Base-by-base conservation (phyloP, 805 yeast species). In the Wickerhamiella parazyma region DNA sequence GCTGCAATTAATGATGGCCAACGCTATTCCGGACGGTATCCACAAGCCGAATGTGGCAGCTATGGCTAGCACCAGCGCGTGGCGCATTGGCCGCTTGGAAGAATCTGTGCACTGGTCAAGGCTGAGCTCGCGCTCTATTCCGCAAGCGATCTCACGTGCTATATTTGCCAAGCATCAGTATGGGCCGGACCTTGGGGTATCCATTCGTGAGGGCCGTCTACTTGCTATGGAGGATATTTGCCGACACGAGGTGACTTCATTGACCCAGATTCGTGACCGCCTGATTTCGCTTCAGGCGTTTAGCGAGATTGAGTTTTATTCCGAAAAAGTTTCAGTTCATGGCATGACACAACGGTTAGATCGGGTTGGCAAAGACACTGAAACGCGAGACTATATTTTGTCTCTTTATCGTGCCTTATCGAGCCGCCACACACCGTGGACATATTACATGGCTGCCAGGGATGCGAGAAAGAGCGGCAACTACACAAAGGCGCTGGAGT, bases 31-130 rank as follows among this genome's bases (percentile, higher is more conserved):
- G 14, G 7, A 28, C 12, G 31, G 16, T 16, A n/a, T n/a, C 3
- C 31, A 4, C 16, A 28, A 12, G 5, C 19, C 49, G 1, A 45
- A 46, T n/a, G 33, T 70, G 10, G 73, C 74, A 0, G 61, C 66
- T 18, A 69, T 79, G 36, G 96, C 87, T 0, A 60, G 85, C 2
- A 82, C 80, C 47, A 80, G 94, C 0, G 73, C 94, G 0, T 73
- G 84, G 52, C 67, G 75, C 19, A 67, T 76, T 1, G 85, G 86
- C 0, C 72, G 75, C 33, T 51, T 71, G 31, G 55, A 57, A 0
- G 67, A 68, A 10, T 34, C 53, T 24, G 45, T 42, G 4, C 42
- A 41, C 18, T 51, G 54, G 33, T 69, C 73, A 4, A 80, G 76
- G 33, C 72, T 74, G 1, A 64, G 69, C n/a, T 58, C 76, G 9